Evolutionary conservation across 2,329 filamentous ascomycete species (phyloP).

Genomic region (Diplodia corticola): DNA sequence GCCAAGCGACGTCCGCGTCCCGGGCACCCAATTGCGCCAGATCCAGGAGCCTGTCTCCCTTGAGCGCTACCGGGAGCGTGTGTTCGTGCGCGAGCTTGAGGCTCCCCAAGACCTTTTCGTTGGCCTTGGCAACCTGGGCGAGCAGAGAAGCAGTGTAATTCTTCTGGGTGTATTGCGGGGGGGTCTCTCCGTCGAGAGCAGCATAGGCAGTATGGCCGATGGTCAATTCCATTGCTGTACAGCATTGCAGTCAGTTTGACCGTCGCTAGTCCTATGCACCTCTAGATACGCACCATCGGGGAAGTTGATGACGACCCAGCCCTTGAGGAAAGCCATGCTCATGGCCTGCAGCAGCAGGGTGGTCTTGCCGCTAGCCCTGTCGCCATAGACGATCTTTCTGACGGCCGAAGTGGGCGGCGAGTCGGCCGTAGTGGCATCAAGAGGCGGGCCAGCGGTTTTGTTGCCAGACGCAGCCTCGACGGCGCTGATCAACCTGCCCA

Average conservation of each 20-base stretch:
- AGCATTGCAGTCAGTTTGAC: not conserved
- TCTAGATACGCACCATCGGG: conserved; percentile 72
- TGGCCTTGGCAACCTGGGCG: conserved; percentile 70
- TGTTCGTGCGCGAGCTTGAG: conserved; percentile 55
- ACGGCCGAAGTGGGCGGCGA: conserved; percentile 28
- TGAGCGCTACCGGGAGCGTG: conserved; percentile 60
- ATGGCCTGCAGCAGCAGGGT: conserved; percentile 81
- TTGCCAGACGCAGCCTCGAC: conserved; percentile 57
- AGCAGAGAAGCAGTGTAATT: conserved; percentile 75
- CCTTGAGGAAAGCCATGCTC: conserved; percentile 75
- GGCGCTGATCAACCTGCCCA: conserved; percentile 53
- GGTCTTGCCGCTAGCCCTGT: conserved; percentile 79
- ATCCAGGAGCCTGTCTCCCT: conserved; percentile 62
- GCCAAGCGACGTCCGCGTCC: conserved; percentile 77
- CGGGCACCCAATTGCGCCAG: conserved; percentile 67
- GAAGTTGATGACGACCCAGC: conserved; percentile 86
- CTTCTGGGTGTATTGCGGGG: conserved; percentile 71
- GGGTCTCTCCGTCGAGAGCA: conserved; percentile 58
- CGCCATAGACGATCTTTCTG: conserved; percentile 70
- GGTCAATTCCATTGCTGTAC: conserved; percentile 74
- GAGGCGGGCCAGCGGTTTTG: conserved; percentile 43
- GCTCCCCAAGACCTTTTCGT: conserved; percentile 61
- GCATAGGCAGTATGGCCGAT: conserved; percentile 80
- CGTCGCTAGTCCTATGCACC: not conserved
- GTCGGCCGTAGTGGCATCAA: no score